Conservation (phyloP, 2,329 filamentous ascomycete species). For the Incumbomyces lentus region DNA sequence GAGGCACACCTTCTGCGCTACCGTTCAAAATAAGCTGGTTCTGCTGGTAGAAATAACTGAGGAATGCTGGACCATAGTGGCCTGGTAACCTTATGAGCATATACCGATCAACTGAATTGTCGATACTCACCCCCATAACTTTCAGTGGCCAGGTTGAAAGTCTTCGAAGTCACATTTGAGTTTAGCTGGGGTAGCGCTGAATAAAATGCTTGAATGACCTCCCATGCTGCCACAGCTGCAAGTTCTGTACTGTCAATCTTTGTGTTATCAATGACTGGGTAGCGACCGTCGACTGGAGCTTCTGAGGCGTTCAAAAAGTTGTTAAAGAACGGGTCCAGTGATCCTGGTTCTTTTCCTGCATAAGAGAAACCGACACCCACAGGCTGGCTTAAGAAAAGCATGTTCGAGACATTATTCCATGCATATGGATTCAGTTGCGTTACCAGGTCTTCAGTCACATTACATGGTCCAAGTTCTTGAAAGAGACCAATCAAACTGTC, state of each 20-base stretch:
- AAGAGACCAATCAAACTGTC: constrained; percentile 34
- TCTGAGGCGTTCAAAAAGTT: constrained; percentile 35
- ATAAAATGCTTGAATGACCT: constrained; percentile 46
- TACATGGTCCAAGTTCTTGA: constrained; percentile 34
- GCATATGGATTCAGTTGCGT: constrained; percentile 47
- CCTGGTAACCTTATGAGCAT: constrained; percentile 22
- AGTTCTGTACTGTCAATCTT: constrained; percentile 43
- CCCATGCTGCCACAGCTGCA: constrained; percentile 46
- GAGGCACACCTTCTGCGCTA: constrained; percentile 35
- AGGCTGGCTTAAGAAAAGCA: constrained; percentile 54
- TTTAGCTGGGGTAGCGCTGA: constrained; percentile 40
- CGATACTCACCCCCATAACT: constrained; percentile 17
- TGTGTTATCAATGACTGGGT: constrained; percentile 40
- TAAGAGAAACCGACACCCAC: constrained; percentile 50
- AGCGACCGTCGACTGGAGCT: constrained; percentile 37
- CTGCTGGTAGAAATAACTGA: constrained; percentile 47
- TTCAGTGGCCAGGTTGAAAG: constrained; percentile 52
- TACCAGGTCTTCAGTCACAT: constrained; percentile 34
- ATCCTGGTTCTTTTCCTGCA: constrained; percentile 27
- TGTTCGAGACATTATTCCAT: constrained; percentile 50
- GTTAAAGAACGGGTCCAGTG: constrained; percentile 34
- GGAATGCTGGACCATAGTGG: constrained; percentile 47
- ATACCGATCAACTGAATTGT: neutral
- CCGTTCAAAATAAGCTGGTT: constrained; percentile 46
- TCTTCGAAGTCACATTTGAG: constrained; percentile 39